phyloP scores from a whole-genome alignment of 2,329 filamentous ascomycete species.

The Parascedosporium putredinis region DNA sequence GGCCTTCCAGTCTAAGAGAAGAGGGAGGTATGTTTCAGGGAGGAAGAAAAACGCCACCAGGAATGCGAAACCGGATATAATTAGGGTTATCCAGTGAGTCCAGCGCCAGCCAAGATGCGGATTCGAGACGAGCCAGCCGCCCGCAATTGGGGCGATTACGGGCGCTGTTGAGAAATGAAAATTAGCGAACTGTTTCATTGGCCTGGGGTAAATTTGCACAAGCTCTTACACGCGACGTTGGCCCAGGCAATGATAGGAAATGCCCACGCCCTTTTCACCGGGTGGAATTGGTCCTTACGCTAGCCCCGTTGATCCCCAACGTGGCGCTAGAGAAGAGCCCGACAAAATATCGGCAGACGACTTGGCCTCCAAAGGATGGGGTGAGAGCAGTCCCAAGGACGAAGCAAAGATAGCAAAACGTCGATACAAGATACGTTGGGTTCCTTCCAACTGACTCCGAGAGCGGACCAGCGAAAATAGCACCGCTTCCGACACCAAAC shows the following conservation, averaged over 20 bases:
- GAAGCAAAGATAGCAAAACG: slow-evolving; percentile 36
- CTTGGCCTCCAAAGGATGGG: slow-evolving; percentile 32
- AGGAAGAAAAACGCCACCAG: slow-evolving; percentile 28
- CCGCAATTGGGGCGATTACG: slow-evolving; percentile 30
- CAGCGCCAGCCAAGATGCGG: slow-evolving; percentile 31
- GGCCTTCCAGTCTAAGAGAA: slow-evolving; percentile 34
- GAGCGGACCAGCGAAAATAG: slow-evolving; percentile 35
- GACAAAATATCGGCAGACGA: slow-evolving; percentile 37
- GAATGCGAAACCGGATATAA: slow-evolving; percentile 23
- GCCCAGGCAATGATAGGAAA: slow-evolving; percentile 40
- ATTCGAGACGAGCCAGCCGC: slow-evolving; percentile 30
- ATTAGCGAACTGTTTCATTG: not conserved
- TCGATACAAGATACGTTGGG: slow-evolving; percentile 34
- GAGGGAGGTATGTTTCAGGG: slow-evolving; percentile 38
- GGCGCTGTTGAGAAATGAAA: slow-evolving; percentile 21
- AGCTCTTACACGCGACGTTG: slow-evolving; percentile 22
- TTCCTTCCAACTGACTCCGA: slow-evolving; percentile 39
- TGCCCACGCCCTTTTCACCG: slow-evolving; percentile 34
- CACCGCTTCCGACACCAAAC: slow-evolving; percentile 36
- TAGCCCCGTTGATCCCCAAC: slow-evolving; percentile 27
- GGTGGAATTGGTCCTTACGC: slow-evolving; percentile 37
- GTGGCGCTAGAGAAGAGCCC: slow-evolving; percentile 29
- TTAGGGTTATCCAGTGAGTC: slow-evolving; percentile 32
- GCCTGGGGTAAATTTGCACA: not conserved
- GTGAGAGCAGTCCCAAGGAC: slow-evolving; percentile 36